These are phyloP conservation scores for Arthrinium phaeospermum DNA, from an alignment of 2,329 filamentous ascomycete species.

Conservation along the genomic window DNA sequence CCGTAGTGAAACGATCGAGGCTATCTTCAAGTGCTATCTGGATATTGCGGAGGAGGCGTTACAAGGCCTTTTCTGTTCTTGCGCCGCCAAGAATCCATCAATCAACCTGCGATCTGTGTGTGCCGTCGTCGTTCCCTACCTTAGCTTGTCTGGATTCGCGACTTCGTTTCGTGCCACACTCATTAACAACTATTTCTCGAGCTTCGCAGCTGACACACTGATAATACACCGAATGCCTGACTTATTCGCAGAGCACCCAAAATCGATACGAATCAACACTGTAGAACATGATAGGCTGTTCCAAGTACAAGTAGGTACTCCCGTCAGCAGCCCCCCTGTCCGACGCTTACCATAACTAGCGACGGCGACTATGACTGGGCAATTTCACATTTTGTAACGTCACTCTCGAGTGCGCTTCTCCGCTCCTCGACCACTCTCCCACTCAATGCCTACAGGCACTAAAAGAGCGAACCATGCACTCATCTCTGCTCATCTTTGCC, in stretches of 20 bases:
- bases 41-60: neutral
- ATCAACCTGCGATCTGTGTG: neutral
- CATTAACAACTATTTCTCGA: neutral
- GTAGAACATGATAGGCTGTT: neutral
- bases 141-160: neutral
- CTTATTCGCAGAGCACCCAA: neutral
- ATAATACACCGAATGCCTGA: neutral
- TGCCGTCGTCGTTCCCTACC: neutral
- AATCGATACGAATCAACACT: neutral
- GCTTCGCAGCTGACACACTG: neutral
- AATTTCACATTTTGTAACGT: neutral
- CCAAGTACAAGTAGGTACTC: neutral
- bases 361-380: neutral
- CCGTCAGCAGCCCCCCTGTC: neutral
- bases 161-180: neutral
- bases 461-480: neutral
- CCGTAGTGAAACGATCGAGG: neutral
- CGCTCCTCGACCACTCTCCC: neutral
- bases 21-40: neutral
- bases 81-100: neutral
- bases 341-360: neutral
- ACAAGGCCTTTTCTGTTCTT: neutral
- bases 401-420: neutral
- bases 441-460: neutral
- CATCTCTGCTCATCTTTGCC: neutral